Evolutionary conservation across 2,329 filamentous ascomycete genomes (phyloP), one percentile per base, ranked within the genome.

Genomic region (Penicillium aurantiogriseum): DNA sequence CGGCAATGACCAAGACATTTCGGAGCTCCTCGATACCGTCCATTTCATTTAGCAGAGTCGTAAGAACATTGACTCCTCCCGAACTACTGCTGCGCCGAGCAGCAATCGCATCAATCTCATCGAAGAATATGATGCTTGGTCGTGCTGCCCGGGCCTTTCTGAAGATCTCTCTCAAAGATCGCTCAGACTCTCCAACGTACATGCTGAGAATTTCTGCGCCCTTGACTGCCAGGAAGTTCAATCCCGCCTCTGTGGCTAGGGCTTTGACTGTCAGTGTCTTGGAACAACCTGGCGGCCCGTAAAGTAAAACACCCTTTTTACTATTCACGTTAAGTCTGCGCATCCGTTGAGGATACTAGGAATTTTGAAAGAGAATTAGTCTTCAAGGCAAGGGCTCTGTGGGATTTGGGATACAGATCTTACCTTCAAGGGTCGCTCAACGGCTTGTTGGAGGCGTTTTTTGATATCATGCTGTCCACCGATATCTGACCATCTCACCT

Each of bases 151-250:
- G 83, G 1, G 93, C 93, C 66, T 92, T 90, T 52, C 88, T 84
- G 72, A 97, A 97, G 1, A 97, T 85, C 54, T 91, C 89, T 38
- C 93, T 86, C 42, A 97, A 84, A 8, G 89, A 88, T 11, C 91
- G 86, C 76, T 97, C 93, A 2, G 92, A 93, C 74, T 97, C 93
- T 60, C 93, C 93, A 19, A 97, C 92, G 74, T 97, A 97, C 90
- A 96, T 96, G 76, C 92, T 95, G 59, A 96, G 86, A 13, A 97
- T 84, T 75, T 97, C 93, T 36, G 91, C 91, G 27, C 92, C 93
- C 76, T 97, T 96, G 63, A 97, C 90, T 9, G 92, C 89, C 70
- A 97, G 88, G 80, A 97, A 97, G 73, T 97, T 97, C 75, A 95
- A 88, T 4, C 89, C 89, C 31, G 90, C 91, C 73, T 95, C 92